phyloP scores from a whole-genome alignment of 2,329 filamentous ascomycete genomes.

The Furcasterigmium furcatum region DNA sequence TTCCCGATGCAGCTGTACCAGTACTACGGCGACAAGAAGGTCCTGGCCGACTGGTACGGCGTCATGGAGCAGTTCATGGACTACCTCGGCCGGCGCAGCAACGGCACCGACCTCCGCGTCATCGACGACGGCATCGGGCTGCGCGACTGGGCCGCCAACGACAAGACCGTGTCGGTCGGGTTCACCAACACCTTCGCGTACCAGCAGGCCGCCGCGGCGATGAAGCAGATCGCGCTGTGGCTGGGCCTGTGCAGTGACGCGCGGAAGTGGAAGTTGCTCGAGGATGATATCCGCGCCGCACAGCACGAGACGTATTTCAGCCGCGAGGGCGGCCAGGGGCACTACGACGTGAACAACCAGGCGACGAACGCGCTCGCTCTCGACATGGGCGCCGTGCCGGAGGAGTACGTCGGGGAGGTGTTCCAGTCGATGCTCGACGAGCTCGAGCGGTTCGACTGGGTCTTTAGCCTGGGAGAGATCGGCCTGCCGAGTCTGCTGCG shows the following conservation, averaged over 20 bases:
- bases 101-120: not conserved
- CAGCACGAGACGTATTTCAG: no score
- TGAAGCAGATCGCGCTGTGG: not conserved
- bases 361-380: no score
- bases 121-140: not conserved
- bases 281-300: no score
- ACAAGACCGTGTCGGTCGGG: not conserved
- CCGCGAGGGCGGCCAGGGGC: no score
- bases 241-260: not conserved
- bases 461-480: no score
- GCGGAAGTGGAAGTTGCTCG: not conserved
- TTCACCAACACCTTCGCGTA: not conserved
- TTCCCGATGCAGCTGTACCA: not conserved
- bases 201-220: not conserved
- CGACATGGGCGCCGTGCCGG: no score
- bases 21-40: not conserved
- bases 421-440: no score
- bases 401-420: no score
- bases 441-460: no score
- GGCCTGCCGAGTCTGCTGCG: no score
- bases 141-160: not conserved
- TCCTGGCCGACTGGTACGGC: not conserved
- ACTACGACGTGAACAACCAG: no score
- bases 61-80: not conserved
- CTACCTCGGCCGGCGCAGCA: not conserved